These are phyloP conservation scores for Eucalyptus curtisii DNA, from an alignment of 345 rosid species.

Conservation along the genomic window DNA sequence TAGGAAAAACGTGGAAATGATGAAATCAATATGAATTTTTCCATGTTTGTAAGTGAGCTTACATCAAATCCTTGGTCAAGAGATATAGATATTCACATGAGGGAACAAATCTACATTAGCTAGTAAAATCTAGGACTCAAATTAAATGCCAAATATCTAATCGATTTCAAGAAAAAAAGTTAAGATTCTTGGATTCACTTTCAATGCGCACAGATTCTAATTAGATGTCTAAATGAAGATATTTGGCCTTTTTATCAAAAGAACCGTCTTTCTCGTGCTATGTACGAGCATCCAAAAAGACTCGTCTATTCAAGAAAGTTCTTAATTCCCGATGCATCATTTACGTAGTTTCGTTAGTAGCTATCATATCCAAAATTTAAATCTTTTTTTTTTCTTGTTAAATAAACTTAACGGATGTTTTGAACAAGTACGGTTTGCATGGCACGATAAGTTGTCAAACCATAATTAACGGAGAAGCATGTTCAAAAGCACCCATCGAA, in stretches of 20 bases:
- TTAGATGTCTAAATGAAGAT: not conserved
- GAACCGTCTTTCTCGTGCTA: not conserved
- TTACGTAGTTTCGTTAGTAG: not conserved
- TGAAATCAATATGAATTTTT: not conserved
- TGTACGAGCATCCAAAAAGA: not conserved
- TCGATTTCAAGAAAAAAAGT: not conserved
- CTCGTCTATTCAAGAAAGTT: not conserved
- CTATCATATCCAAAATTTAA: not conserved
- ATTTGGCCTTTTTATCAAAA: too few relatives aligned
- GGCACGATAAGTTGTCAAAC: not conserved
- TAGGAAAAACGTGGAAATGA: not conserved
- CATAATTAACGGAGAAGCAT: too few relatives aligned
- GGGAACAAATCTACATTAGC: not conserved
- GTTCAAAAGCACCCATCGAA: not conserved
- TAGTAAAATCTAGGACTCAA: not conserved
- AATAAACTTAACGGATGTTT: not conserved
- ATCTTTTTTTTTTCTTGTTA: too few relatives aligned
- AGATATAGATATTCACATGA: not conserved
- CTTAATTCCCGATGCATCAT: not conserved
- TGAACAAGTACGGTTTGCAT: too few relatives aligned
- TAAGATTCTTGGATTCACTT: not conserved
- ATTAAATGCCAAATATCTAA: not conserved
- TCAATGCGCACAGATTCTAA: accelerated
- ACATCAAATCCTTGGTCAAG: not conserved
- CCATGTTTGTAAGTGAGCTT: not conserved